Evolutionary conservation across 2,329 filamentous ascomycete genomes (phyloP), one percentile per base, ranked within the genome.

Genomic region (Lasiodiplodia citricola): DNA sequence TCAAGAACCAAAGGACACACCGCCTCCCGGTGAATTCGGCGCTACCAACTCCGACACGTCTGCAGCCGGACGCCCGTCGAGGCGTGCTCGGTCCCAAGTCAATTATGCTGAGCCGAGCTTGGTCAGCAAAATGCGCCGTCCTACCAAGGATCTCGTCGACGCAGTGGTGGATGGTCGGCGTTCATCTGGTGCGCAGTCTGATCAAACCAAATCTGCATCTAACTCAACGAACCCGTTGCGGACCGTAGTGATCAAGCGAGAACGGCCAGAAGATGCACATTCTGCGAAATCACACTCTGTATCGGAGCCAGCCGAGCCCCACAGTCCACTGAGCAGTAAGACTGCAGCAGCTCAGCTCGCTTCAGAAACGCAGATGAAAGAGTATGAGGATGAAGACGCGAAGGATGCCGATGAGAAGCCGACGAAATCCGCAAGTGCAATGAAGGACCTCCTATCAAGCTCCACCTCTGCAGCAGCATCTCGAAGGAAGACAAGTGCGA

Each of bases 61-160:
- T 25, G 31, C 50, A 38, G 57, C 31, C 2, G 35, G 47, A 16
- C 78, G 84, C 67, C 79, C 83, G 69, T 82, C 82, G 14, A 77
- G 83, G 23, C 78, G 84, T 69, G 82, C 82, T 16, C 78, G 83
- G 28, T 75, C 81, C 21, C 79, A 81, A 41, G 83, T 85, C 60
- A 84, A 81, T 74, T 85, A 85, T 70, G 83, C 83, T 14, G 83
- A 85, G 70, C 84, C 84, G 1, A 83, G 78, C 60, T 74, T 85
- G 18, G 77, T 78, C 56, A 80, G 79, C 18, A 86, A 86, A 72
- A 85, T 86, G 83, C 78, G 84, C 23, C 79, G 84, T 31, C 82
- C 83, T 1, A 78, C 78, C 62, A 83, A 83, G 70, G 78, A 83
- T 63, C 74, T 84, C 66, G 80, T 81, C 1, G 83, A 85, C 71